Percentiles rank a stretch among this genome's conserved stretches.
phyloP scores from a whole-genome alignment of 2,329 filamentous ascomycete species.

The Emergomyces pasteurianus region DNA sequence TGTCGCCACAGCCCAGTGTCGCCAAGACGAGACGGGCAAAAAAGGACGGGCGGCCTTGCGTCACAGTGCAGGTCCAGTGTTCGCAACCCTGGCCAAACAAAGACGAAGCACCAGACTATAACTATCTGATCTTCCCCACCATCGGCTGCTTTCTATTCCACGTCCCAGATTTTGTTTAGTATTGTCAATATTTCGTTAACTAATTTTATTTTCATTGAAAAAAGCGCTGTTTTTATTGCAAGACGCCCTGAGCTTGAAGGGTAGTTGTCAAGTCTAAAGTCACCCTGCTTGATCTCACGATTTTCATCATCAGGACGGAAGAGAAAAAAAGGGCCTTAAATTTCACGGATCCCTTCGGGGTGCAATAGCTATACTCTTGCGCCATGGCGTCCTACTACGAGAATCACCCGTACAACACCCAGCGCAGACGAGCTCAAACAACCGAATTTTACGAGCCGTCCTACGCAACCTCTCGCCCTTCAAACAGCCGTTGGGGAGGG shows the following conservation, averaged over 20 bases:
- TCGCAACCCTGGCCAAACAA: background rate
- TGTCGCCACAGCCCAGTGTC: background rate
- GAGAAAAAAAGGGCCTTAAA: background rate
- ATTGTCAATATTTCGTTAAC: background rate
- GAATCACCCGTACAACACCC: constrained; percentile 18
- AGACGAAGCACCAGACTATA: background rate
- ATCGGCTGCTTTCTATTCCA: background rate
- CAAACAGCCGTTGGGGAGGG: constrained; percentile 8
- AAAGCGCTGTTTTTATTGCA: background rate
- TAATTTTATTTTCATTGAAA: background rate
- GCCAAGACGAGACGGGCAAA: background rate
- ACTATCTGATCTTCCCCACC: background rate
- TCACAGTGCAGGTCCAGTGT: background rate
- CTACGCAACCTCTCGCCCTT: constrained; percentile 17
- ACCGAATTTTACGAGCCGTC: constrained; percentile 15
- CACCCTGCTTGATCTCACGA: background rate
- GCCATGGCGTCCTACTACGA: constrained; percentile 21
- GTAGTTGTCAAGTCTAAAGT: no score
- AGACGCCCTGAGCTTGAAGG: background rate
- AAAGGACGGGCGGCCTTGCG: background rate
- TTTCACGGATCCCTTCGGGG: background rate
- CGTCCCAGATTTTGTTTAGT: background rate
- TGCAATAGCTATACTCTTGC: background rate
- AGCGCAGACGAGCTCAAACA: constrained; percentile 9
- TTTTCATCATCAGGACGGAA: background rate